phyloP scores from a whole-genome alignment of 2,329 filamentous ascomycete genomes.

The Talaromyces atroroseus region DNA sequence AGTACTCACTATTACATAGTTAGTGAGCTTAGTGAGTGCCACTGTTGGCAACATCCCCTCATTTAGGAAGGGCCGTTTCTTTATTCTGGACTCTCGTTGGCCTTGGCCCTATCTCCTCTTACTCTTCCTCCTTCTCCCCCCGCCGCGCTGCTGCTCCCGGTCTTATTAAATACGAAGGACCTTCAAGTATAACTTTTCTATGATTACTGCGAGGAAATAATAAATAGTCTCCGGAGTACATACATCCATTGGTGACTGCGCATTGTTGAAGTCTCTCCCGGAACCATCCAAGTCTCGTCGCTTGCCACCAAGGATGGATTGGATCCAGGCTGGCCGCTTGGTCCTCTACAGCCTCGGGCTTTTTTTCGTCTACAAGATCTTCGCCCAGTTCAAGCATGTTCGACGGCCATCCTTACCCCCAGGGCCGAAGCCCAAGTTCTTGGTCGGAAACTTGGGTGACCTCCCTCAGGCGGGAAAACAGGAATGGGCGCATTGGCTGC shows the following conservation, averaged over 20 bases:
- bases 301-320: conserved; percentile 3
- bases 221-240: background rate
- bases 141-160: conserved; percentile 1
- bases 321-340: background rate
- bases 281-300: background rate
- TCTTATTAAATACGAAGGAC: background rate
- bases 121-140: no score
- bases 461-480: conserved; percentile 37
- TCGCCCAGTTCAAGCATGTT: conserved; percentile 8
- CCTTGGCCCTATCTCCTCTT: background rate
- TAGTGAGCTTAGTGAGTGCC: background rate
- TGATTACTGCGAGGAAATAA: background rate
- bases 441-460: conserved; percentile 49
- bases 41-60: background rate
- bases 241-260: background rate
- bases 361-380: conserved; percentile 7
- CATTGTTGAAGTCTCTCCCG: background rate
- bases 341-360: conserved; percentile 4
- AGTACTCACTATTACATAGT: background rate
- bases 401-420: conserved; percentile 33
- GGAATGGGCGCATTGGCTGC: conserved; percentile 41
- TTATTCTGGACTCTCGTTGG: background rate
- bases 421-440: conserved; percentile 44
- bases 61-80: background rate
- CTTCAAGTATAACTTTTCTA: background rate